Conservation (phyloP, 169 alveolate genomes). For the Cryptosporidium ubiquitum region DNA sequence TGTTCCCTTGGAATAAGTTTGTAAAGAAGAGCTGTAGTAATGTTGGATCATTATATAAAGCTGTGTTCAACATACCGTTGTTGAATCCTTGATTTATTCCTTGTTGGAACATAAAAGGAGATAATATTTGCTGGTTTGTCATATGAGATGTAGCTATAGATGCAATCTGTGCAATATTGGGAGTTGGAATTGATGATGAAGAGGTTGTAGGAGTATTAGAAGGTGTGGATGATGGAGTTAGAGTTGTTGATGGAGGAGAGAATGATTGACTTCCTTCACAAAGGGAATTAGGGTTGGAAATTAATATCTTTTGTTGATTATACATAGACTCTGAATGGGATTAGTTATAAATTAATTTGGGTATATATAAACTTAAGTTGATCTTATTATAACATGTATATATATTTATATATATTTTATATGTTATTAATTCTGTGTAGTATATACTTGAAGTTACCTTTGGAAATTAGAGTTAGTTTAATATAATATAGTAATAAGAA, state of each 20-base stretch:
- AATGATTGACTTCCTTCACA: neutral
- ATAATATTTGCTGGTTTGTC: neutral
- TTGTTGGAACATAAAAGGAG: conserved; percentile 11
- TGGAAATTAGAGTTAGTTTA: neutral
- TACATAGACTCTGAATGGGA: neutral
- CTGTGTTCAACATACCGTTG: conserved; percentile 57
- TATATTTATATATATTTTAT: neutral
- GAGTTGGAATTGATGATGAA: neutral
- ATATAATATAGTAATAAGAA: neutral
- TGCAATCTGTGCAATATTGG: conserved; percentile 24
- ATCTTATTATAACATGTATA: neutral
- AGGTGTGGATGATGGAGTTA: conserved; percentile 65
- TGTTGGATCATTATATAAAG: conserved; percentile 46
- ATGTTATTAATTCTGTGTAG: neutral
- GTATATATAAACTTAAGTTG: neutral
- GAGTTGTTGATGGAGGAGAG: conserved; percentile 65
- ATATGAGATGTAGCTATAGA: conserved; percentile 32
- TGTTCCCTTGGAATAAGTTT: conserved; percentile 30
- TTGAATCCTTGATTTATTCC: conserved; percentile 16
- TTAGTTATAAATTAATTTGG: neutral
- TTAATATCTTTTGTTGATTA: conserved; percentile 6
- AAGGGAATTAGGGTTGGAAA: neutral
- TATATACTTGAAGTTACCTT: neutral
- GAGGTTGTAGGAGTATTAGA: conserved; percentile 37
- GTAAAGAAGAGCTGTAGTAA: conserved; percentile 33